These are phyloP conservation scores for Penicillium sp. DNA, from an alignment of 2,329 filamentous ascomycete genomes.

Conservation along the genomic window DNA sequence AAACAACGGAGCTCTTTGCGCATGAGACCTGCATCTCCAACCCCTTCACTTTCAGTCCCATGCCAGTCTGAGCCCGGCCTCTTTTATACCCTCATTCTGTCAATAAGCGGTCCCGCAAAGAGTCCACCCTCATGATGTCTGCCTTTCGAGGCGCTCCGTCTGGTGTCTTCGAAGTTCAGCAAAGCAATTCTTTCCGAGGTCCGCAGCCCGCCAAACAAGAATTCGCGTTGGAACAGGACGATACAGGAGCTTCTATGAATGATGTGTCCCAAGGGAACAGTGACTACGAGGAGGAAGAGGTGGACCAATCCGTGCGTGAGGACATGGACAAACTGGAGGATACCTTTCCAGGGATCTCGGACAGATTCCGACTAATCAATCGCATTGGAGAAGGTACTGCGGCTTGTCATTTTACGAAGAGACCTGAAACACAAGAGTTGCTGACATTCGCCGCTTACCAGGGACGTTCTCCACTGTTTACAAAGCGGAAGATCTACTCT, in stretches of 20 bases:
- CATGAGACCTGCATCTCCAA: not conserved
- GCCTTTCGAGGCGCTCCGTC: slow-evolving; percentile 22
- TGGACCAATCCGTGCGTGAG: slow-evolving; percentile 61
- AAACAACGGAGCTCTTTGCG: slow-evolving; percentile 12
- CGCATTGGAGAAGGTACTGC: slow-evolving; percentile 85
- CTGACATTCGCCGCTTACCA: slow-evolving; percentile 38
- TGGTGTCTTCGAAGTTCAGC: slow-evolving; percentile 27
- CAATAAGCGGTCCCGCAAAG: not conserved
- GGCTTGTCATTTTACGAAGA: not conserved
- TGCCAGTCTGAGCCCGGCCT: not conserved
- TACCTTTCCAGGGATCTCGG: slow-evolving; percentile 78
- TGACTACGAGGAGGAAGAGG: slow-evolving; percentile 39
- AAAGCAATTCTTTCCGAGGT: slow-evolving; percentile 15
- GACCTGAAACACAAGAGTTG: not conserved
- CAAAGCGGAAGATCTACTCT: slow-evolving; percentile 91
- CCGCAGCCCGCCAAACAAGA: slow-evolving; percentile 9
- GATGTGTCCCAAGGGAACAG: slow-evolving; percentile 18
- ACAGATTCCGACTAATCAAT: slow-evolving; percentile 87
- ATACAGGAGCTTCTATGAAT: slow-evolving; percentile 10
- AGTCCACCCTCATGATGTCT: slow-evolving; percentile 22
- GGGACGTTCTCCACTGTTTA: slow-evolving; percentile 98
- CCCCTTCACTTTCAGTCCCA: not conserved
- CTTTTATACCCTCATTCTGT: too few relatives aligned
- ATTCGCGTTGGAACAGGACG: slow-evolving; percentile 18
- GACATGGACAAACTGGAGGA: slow-evolving; percentile 85